These are phyloP conservation scores for Tremella mesenterica DNA, from an alignment of 768 basidiomycete genomes.

Conservation along the genomic window DNA sequence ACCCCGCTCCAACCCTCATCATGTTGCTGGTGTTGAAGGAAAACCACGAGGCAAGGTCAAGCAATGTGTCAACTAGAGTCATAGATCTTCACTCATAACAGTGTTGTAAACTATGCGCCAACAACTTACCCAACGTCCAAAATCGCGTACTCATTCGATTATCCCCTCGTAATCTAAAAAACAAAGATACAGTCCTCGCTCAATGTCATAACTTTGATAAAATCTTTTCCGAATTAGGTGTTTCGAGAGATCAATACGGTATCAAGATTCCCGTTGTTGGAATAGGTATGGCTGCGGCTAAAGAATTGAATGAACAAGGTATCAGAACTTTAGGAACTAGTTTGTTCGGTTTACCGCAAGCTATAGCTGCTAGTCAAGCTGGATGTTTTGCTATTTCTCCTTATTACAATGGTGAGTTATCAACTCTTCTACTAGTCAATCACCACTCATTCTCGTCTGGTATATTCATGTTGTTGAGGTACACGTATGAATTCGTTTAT, in stretches of 20 bases:
- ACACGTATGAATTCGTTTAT: too few relatives aligned
- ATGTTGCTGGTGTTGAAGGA: too few relatives aligned
- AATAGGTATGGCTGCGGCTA: slow-evolving; percentile 51
- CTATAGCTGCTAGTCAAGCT: slow-evolving; percentile 52
- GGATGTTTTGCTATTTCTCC: slow-evolving; percentile 52
- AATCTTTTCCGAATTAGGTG: not conserved
- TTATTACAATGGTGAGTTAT: slow-evolving; percentile 48
- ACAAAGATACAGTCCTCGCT: not conserved
- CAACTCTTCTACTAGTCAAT: too few relatives aligned
- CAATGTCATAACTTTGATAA: not conserved
- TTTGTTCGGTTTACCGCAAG: slow-evolving; percentile 53
- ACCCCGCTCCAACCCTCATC: too few relatives aligned
- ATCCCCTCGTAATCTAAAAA: not conserved
- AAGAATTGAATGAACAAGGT: slow-evolving; percentile 47
- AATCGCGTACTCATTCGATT: not conserved
- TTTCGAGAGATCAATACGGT: not conserved
- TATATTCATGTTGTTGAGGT: too few relatives aligned
- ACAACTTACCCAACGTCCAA: not conserved
- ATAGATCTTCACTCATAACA: too few relatives aligned
- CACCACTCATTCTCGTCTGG: too few relatives aligned
- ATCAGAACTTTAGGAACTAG: slow-evolving; percentile 54
- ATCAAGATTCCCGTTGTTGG: slow-evolving; percentile 55
- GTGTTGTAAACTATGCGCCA: not conserved
- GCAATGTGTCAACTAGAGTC: too few relatives aligned
- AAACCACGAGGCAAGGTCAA: too few relatives aligned